Base-by-base conservation (phyloP, 2,329 filamentous ascomycete genomes). In the Colletotrichum lindemuthianum region DNA sequence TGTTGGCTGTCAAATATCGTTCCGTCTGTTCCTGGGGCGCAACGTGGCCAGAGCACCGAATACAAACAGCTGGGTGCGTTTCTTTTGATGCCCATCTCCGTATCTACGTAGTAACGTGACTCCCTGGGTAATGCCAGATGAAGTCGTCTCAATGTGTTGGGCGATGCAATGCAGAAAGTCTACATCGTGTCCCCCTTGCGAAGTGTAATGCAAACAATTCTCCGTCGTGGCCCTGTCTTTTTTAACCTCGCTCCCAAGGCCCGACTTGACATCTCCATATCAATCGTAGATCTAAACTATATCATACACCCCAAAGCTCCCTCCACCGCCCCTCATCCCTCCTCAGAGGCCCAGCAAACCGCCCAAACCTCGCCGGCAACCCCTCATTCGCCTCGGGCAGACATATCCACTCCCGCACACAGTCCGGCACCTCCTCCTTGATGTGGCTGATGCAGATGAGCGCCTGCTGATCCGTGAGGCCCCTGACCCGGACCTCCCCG, bases 361-460 rank as follows among this genome's bases (percentile, higher is more conserved):
- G 80, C 2, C 92, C 92, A 71, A 90, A 88, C 58, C 90, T 82
- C 9, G 90, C 88, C 13, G 84, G 77, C 39, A 73, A 70, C 1
- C 86, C 85, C 2, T 87, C 87, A 57, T 90, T 91, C 4, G 90
- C 84, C 76, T 94, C 91, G 1, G 95, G 93, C 36, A 97, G 80
- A 74, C 92, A 94, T 54, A 98, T 82, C 90, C 92, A 98, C 73
- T 96, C 88, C 50, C 92, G 81, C 32, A 97, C 86, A 69, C 89
- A 90, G 53, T 90, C 89, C 0, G 96, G 96, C 9, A 98, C 91
- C 76, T 99, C 96, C 71, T 97, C 93, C 67, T 89, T 89, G 66
- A 95, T 84, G 78, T 99, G 96, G 66, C 93, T 96, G 65, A 98
- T 95, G 68, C 94, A 93, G n/a, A 98, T 85, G 58, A 99, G 79